A percentile compares a stretch with the other conserved stretches of the same genome.
phyloP scores from a whole-genome alignment of 73 alveolate species.

The Paramecium octaurelia region DNA sequence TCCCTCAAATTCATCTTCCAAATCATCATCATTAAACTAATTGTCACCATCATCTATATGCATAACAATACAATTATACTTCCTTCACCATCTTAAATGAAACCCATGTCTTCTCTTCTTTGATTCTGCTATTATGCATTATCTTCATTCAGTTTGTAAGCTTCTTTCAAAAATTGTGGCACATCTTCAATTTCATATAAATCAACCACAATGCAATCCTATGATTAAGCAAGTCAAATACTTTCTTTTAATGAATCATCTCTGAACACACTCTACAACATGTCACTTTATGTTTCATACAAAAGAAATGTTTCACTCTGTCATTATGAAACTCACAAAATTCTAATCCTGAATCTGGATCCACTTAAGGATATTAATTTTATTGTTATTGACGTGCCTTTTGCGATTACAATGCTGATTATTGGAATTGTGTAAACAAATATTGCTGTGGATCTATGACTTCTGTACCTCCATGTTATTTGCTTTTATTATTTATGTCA shows the following conservation, averaged over 20 bases:
- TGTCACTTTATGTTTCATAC: slow-evolving; percentile 88
- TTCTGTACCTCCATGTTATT: slow-evolving; percentile 49
- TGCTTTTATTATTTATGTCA: slow-evolving; percentile 48
- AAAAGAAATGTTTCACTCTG: slow-evolving; percentile 92
- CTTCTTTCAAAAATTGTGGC: slow-evolving; percentile 5
- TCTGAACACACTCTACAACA: slow-evolving; percentile 93
- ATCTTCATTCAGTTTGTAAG: neutral
- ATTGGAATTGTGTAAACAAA: slow-evolving; percentile 31
- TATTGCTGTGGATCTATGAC: slow-evolving; percentile 23
- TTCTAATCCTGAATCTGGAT: slow-evolving; percentile 62
- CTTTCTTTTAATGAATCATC: slow-evolving; percentile 86
- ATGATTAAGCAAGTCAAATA: too few relatives aligned
- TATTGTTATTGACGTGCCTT: neutral
- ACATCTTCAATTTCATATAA: slow-evolving; percentile 48
- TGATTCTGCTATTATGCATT: neutral
- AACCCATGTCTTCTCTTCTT: slow-evolving; percentile 7
- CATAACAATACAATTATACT: neutral
- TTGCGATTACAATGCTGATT: slow-evolving; percentile 31
- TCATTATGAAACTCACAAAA: slow-evolving; percentile 87
- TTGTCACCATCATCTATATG: neutral
- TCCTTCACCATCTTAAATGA: slow-evolving; percentile 6
- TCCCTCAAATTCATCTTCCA: slow-evolving; percentile 27
- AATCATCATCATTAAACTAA: neutral
- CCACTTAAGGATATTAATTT: slow-evolving; percentile 40
- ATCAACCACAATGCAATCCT: slow-evolving; percentile 40